phyloP scores from a whole-genome alignment of 345 rosid species.

The Brassica cretica region DNA sequence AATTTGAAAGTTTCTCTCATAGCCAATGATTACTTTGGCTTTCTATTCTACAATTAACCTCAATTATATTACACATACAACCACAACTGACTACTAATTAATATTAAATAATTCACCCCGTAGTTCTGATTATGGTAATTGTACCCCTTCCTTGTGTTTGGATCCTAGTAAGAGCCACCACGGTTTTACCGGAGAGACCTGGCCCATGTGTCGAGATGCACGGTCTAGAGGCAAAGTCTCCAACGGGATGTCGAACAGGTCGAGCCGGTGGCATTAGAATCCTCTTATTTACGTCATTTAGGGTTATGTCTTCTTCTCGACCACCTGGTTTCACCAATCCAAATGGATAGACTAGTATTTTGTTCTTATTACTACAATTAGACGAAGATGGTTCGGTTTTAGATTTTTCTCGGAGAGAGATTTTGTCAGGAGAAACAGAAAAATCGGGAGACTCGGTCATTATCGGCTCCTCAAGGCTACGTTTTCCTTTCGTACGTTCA shows the following conservation, averaged over 20 bases:
- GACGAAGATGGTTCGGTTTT: conserved; percentile 20
- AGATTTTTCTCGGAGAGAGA: conserved; percentile 11
- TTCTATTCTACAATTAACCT: conserved; percentile 23
- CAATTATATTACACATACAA: conserved; percentile 18
- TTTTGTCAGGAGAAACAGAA: conserved; percentile 37
- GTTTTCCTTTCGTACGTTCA: conserved; percentile 44
- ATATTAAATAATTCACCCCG: conserved; percentile 48
- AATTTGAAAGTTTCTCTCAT: conserved; percentile 25
- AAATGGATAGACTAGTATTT: conserved; percentile 79
- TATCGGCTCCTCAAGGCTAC: conserved; percentile 52
- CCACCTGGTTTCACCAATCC: conserved; percentile 98
- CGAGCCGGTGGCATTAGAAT: conserved; percentile 79
- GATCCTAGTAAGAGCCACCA: conserved; percentile 89
- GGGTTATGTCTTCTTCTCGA: conserved; percentile 68
- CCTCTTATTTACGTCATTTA: conserved; percentile 82
- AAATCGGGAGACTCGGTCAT: conserved; percentile 47
- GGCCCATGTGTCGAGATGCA: conserved; percentile 60
- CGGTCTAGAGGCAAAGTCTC: conserved; percentile 84
- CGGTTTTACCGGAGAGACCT: conserved; percentile 91
- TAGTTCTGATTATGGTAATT: conserved; percentile 95
- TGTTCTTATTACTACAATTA: conserved; percentile 35
- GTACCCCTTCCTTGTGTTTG: conserved; percentile 96
- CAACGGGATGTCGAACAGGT: conserved; percentile 93
- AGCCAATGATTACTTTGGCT: conserved; percentile 29
- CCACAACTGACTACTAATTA: neutral